These are phyloP conservation scores for Arctostaphylos glauca DNA, from an alignment of 148 eudicot genomes.

Conservation along the genomic window DNA sequence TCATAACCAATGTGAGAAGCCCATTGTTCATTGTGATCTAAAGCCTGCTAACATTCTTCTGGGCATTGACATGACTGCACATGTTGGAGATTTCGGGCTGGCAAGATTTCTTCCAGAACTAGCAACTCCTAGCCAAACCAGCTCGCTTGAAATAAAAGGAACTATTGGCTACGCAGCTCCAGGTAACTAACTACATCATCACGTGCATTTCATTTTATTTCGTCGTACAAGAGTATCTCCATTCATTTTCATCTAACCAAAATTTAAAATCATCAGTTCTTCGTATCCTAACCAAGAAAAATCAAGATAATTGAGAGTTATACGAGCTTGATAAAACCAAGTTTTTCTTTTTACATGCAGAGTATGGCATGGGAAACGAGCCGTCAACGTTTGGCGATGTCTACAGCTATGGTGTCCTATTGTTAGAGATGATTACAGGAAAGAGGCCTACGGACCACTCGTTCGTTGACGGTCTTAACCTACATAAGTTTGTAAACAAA, in stretches of 20 bases:
- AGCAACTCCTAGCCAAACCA: not conserved
- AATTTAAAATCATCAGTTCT: no score
- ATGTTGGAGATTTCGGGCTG: not conserved
- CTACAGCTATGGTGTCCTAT: not conserved
- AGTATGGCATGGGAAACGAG: constrained; percentile 3
- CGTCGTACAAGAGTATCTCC: no score
- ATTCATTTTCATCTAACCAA: no score
- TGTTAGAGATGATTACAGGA: constrained; percentile 2
- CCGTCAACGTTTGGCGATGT: not conserved
- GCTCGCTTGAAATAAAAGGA: not conserved
- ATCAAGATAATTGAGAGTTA: no score
- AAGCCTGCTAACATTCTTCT: constrained; percentile 4
- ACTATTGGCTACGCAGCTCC: constrained; percentile 1
- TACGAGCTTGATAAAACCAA: no score
- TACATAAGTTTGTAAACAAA: no score
- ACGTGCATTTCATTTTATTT: not conserved
- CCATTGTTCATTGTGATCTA: not conserved
- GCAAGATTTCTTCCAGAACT: not conserved
- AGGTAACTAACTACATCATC: not conserved
- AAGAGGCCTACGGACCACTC: not conserved
- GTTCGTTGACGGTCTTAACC: no score
- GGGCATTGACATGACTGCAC: not conserved
- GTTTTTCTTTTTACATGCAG: not conserved
- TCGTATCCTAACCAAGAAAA: no score
- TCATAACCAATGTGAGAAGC: not conserved